Evolutionary conservation across 352 stramenopile species (phyloP).

Genomic region (Globisporangium perplexum): DNA sequence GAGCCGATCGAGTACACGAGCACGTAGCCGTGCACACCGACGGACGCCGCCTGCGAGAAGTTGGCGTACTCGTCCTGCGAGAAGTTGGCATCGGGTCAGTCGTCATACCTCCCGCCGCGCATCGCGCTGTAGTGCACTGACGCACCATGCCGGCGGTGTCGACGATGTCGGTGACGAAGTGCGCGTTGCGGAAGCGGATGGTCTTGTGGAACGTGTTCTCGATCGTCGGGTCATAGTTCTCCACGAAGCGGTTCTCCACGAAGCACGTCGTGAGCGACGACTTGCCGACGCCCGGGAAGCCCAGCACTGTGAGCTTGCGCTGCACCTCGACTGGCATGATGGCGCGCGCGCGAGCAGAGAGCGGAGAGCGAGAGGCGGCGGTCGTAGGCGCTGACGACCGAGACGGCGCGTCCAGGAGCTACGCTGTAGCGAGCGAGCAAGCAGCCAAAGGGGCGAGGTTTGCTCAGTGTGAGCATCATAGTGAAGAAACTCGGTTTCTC

Average conservation of each 20-base stretch:
- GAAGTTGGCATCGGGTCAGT: not conserved
- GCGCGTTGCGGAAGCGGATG: constrained; percentile 93
- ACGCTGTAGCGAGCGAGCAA: too few species aligned
- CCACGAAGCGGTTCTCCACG: constrained; percentile 89
- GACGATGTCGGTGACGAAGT: constrained; percentile 96
- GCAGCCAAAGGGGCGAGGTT: too few species aligned
- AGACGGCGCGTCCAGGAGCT: too few species aligned
- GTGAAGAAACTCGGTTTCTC: too few species aligned
- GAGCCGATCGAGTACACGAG: constrained; percentile 94
- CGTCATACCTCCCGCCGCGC: not conserved
- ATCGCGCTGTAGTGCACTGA: not conserved
- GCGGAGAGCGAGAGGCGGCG: not conserved
- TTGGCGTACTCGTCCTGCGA: constrained; percentile 93
- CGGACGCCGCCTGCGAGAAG: constrained; percentile 93
- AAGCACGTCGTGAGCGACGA: constrained; percentile 94
- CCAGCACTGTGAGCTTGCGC: constrained; percentile 94
- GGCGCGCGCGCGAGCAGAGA: too few species aligned
- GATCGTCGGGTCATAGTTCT: constrained; percentile 96
- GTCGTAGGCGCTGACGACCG: too few species aligned
- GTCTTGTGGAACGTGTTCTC: constrained; percentile 97
- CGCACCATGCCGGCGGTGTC: constrained; percentile 94
- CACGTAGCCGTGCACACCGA: constrained; percentile 95
- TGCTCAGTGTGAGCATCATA: too few species aligned
- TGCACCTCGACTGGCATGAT: constrained; percentile 90
- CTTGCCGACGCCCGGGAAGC: constrained; percentile 94